Percentiles rank a stretch among this genome's conserved stretches.
Conservation (phyloP, 257 asterid species). For the Scutellaria minor region DNA sequence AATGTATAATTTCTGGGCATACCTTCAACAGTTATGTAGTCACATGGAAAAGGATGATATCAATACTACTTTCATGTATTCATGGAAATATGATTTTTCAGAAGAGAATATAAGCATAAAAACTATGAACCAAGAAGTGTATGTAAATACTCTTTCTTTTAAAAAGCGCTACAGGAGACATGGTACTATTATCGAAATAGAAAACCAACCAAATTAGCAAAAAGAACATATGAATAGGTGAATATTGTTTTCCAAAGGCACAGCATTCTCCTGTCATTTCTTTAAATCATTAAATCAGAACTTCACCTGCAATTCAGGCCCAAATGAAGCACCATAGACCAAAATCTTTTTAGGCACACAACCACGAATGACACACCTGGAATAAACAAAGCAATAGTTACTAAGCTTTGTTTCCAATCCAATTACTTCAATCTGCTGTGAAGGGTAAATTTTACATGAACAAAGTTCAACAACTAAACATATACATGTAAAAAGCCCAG, state of each 20-base stretch:
- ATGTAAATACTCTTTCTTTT: neutral
- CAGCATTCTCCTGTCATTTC: slow-evolving; percentile 7
- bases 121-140: slow-evolving; percentile 3
- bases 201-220: slow-evolving; percentile 1
- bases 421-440: neutral
- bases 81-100: slow-evolving; percentile 9
- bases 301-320: slow-evolving; percentile 95
- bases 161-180: neutral
- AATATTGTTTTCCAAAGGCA: neutral
- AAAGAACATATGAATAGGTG: slow-evolving; percentile 7
- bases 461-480: neutral
- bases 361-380: slow-evolving; percentile 99
- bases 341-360: slow-evolving; percentile 98
- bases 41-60: slow-evolving; percentile 1
- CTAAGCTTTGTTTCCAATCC: slow-evolving; percentile 26
- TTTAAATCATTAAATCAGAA: slow-evolving; percentile 9
- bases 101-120: slow-evolving; percentile 8
- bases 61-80: slow-evolving; percentile 1
- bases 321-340: slow-evolving; percentile 95
- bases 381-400: slow-evolving; percentile 27
- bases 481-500: neutral
- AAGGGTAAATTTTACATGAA: neutral
- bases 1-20: slow-evolving; percentile 14
- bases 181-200: neutral
- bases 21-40: slow-evolving; percentile 5